phyloP scores from a whole-genome alignment of 306 rosid genomes.

The Clitoria ternatea region DNA sequence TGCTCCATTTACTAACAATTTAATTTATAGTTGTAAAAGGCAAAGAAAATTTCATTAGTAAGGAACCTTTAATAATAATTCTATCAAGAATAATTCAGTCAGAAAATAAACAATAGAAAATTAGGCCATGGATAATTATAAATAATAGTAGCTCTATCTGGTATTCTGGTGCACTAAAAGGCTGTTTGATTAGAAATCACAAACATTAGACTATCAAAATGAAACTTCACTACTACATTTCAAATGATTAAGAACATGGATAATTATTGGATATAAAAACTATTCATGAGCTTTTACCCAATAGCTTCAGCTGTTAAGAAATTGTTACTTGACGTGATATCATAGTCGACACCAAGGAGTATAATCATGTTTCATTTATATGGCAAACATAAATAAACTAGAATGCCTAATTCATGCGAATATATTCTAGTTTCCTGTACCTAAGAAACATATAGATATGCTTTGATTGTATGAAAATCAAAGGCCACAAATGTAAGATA shows the following conservation, averaged over 20 bases:
- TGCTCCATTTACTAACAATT: background rate
- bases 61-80: background rate
- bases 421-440: background rate
- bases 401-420: background rate
- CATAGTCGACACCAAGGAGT: background rate
- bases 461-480: background rate
- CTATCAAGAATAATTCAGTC: background rate
- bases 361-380: background rate
- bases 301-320: background rate
- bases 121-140: background rate
- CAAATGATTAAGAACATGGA: background rate
- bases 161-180: background rate
- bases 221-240: background rate
- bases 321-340: background rate
- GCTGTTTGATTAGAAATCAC: background rate
- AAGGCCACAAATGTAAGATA: background rate
- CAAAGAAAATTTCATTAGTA: background rate
- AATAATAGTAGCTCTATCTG: too few species aligned
- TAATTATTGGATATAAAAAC: background rate
- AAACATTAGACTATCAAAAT: background rate
- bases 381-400: background rate
- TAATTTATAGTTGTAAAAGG: background rate
- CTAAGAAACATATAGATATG: background rate
- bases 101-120: background rate
- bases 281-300: background rate